Conservation (phyloP, 2,329 filamentous ascomycete species). For the Calonectria pseudoturangicola region DNA sequence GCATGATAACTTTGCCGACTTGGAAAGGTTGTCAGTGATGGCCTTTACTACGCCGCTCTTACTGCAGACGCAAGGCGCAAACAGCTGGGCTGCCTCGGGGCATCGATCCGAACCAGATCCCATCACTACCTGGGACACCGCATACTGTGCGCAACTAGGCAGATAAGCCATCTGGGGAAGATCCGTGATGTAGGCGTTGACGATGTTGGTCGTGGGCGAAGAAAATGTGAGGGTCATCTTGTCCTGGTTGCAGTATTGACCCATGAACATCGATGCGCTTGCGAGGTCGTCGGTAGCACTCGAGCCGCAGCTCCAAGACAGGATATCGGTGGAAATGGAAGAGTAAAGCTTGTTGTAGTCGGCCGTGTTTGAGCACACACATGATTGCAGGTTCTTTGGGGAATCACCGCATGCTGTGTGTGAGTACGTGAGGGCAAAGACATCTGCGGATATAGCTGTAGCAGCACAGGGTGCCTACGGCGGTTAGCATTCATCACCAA, state of each 20-base stretch:
- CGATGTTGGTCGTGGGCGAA: constrained; percentile 62
- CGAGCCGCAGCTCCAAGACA: constrained; percentile 64
- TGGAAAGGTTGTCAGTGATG: constrained; percentile 66
- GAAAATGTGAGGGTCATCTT: constrained; percentile 61
- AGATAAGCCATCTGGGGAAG: constrained; percentile 63
- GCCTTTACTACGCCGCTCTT: constrained; percentile 69
- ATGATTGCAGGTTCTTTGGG: constrained; percentile 68
- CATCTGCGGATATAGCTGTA: constrained; percentile 65
- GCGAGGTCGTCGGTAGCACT: constrained; percentile 68
- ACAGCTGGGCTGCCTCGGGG: constrained; percentile 61
- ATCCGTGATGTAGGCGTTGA: constrained; percentile 71
- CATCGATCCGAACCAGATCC: constrained; percentile 55
- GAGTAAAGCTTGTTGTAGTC: constrained; percentile 62
- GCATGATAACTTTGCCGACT: constrained; percentile 66
- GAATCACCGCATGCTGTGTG: constrained; percentile 63
- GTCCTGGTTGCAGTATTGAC: constrained; percentile 70
- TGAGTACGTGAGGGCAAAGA: constrained; percentile 65
- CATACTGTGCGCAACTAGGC: constrained; percentile 62
- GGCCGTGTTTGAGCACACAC: constrained; percentile 70
- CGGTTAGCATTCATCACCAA: constrained; percentile 30
- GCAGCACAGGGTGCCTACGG: constrained; percentile 71
- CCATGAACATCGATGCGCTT: constrained; percentile 67
- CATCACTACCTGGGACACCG: constrained; percentile 57
- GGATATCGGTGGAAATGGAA: constrained; percentile 63
- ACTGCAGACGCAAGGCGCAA: constrained; percentile 71